phyloP scores from a whole-genome alignment of 768 basidiomycete species.

The Xerocomellus chrysenteron region DNA sequence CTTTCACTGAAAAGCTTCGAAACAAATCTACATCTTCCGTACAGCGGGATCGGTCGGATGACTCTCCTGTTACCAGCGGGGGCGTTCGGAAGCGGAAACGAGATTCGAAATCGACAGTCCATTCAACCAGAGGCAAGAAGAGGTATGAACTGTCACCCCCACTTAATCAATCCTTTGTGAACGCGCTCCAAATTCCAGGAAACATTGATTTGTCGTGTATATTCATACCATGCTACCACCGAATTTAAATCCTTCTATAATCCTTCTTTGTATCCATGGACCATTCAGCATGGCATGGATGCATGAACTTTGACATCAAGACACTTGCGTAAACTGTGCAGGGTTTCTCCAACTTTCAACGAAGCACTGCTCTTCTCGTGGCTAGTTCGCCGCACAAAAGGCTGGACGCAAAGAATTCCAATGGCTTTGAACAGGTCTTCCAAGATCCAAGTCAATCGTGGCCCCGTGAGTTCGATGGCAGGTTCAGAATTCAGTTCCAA shows the following conservation, averaged over 20 bases:
- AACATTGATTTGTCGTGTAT: constrained; percentile 1
- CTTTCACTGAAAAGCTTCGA: constrained; percentile 15
- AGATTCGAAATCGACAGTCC: not conserved
- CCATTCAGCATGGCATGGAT: constrained; percentile 7
- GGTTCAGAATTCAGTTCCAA: constrained; percentile 95
- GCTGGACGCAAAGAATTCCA: constrained; percentile 63
- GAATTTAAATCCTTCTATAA: not conserved
- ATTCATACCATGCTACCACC: not conserved
- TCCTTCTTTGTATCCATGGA: not conserved
- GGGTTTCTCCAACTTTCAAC: constrained; percentile 55
- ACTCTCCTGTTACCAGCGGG: not conserved
- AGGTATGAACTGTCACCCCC: not conserved
- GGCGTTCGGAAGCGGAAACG: constrained; percentile 16
- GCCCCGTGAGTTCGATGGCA: constrained; percentile 91
- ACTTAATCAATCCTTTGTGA: not conserved
- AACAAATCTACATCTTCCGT: not conserved
- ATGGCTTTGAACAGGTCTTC: constrained; percentile 78
- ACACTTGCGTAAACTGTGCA: constrained; percentile 63
- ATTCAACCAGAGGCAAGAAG: constrained; percentile 9
- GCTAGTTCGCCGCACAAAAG: constrained; percentile 42
- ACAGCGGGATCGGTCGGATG: not conserved
- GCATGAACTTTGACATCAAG: constrained; percentile 54
- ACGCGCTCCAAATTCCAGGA: constrained; percentile 6
- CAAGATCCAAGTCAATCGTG: constrained; percentile 75
- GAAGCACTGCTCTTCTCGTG: not conserved